Base-by-base conservation (phyloP, 441 rosid genomes). In the Aleurites moluccanus region DNA sequence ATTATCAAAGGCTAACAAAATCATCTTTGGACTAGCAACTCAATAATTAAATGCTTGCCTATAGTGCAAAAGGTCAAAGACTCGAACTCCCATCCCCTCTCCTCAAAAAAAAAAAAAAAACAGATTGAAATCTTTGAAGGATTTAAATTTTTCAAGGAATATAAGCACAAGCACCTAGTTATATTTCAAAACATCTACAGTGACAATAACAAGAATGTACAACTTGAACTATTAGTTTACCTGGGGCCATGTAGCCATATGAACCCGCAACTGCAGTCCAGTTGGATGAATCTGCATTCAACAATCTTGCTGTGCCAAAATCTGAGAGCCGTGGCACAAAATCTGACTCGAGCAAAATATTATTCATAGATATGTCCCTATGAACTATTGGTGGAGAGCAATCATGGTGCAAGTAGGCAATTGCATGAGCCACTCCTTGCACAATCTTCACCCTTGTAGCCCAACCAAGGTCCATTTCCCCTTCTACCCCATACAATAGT, bases 191-290 rank as follows among this genome's bases (percentile, higher is more conserved):
- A 49, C 38, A 23, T 20, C 56, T 16, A 9, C 11, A 52, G 55
- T 21, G 64, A 60, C 13, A 64, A 67, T 27, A 10, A 40, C 16
- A 16, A 35, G 38, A 69, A 64, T 49, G 33, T 40, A 77, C 2
- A 10, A 60, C 8, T 4, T 3, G 21, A 59, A 55, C 10, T 61
- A 11, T 10, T 55, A 23, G 57, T 69, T 80, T 85, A 88, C 92
- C 94, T n/a, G 90, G 92, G 77, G 94, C 92, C 86, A 88, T 87
- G 79, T 90, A 86, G 67, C 92, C 92, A 75, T 84, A 90, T 27
- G 92, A 87, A 13, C 91, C 92, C 0, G 82, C 92, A 35, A 80
- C 83, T 0, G 78, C 10, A 8, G 94, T 88, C 89, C 95, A 88
- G 76, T 82, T 88, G 25, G 91, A 85, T n/a, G 89, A 62, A 76